phyloP scores from a whole-genome alignment of 495 filamentous ascomycete genomes.

The Talaromyces nanjingensis region DNA sequence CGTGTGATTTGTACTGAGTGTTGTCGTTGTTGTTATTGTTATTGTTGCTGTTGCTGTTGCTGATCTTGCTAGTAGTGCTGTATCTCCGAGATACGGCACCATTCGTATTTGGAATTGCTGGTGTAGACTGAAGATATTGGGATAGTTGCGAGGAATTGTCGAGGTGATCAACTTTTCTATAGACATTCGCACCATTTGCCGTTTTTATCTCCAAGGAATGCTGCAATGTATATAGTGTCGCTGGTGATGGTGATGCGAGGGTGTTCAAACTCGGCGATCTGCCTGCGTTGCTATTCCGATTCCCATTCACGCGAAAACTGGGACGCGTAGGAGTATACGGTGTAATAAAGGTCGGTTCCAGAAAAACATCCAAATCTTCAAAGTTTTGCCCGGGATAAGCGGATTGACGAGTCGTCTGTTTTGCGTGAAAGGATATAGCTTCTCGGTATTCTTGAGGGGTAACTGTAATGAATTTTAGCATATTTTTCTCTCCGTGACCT shows the following conservation, averaged over 20 bases:
- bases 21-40: neutral
- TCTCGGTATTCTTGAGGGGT: conserved; percentile 8
- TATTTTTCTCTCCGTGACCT: neutral
- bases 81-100: neutral
- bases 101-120: neutral
- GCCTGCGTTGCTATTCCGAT: neutral
- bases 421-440: conserved; percentile 4
- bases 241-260: neutral
- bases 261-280: neutral
- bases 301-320: neutral
- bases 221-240: neutral
- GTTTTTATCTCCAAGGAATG: neutral
- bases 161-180: neutral
- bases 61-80: neutral
- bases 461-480: neutral
- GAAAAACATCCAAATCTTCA: conserved; percentile 2
- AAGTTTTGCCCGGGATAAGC: conserved; percentile 10
- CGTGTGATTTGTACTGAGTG: neutral
- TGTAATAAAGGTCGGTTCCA: neutral
- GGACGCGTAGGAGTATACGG: neutral
- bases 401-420: conserved; percentile 3
- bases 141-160: neutral
- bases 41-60: neutral
- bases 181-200: neutral
- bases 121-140: neutral